Conservation (phyloP, 2,329 filamentous ascomycete genomes). For the Endothia cerciana region DNA sequence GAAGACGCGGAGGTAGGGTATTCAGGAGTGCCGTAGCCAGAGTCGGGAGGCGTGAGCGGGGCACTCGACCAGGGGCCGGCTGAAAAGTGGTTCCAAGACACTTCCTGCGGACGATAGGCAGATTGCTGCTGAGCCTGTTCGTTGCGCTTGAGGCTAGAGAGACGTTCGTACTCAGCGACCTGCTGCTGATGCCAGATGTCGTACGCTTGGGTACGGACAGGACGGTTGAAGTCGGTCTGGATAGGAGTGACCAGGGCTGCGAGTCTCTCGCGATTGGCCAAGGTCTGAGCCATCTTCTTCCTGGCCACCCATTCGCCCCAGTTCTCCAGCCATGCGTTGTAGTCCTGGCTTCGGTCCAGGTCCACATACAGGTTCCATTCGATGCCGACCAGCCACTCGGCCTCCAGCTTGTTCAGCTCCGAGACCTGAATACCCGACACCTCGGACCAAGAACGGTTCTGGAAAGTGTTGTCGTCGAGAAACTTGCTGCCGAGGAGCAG, state of each 20-base stretch:
- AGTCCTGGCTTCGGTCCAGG: constrained; percentile 74
- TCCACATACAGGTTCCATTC: constrained; percentile 87
- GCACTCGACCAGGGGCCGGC: constrained; percentile 43
- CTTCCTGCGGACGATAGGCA: constrained; percentile 50
- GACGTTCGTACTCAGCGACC: constrained; percentile 55
- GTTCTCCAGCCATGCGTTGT: constrained; percentile 64
- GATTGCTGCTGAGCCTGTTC: constrained; percentile 33
- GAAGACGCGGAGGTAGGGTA: constrained; percentile 60
- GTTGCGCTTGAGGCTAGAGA: constrained; percentile 46
- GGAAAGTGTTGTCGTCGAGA: constrained; percentile 94
- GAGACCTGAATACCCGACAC: constrained; percentile 86
- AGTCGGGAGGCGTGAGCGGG: constrained; percentile 63
- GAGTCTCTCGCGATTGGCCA: constrained; percentile 54
- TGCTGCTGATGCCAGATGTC: constrained; percentile 58
- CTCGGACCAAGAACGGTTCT: constrained; percentile 95
- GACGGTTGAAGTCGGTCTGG: constrained; percentile 44
- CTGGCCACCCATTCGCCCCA: constrained; percentile 61
- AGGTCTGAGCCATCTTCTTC: constrained; percentile 57
- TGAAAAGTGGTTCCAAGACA: constrained; percentile 48
- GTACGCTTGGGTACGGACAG: constrained; percentile 43
- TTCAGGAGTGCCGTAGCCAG: constrained; percentile 64
- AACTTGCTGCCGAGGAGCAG: constrained; percentile 93
- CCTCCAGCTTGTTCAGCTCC: constrained; percentile 84
- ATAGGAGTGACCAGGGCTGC: constrained; percentile 53
- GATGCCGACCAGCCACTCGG: constrained; percentile 84